Conservation (phyloP, 495 filamentous ascomycete genomes). For the Aspergillus sclerotioniger region DNA sequence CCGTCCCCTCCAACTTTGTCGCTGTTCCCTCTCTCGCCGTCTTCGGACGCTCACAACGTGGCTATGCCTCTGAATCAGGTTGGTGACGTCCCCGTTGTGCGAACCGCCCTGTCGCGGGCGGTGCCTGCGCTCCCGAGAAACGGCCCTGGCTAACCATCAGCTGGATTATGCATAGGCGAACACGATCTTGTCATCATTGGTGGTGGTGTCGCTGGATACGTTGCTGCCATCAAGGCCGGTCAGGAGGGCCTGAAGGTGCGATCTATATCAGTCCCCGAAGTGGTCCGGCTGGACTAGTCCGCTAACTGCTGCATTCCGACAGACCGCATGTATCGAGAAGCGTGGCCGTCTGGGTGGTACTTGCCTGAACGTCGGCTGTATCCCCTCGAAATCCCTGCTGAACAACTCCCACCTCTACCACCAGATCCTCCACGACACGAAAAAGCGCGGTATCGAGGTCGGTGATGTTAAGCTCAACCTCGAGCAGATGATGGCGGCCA, state of each 20-base stretch:
- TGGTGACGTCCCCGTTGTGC: conserved; percentile 24
- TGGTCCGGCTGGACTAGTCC: conserved; percentile 9
- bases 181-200: conserved; percentile 94
- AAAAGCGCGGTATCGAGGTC: conserved; percentile 95
- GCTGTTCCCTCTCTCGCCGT: conserved; percentile 52
- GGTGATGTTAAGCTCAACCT: conserved; percentile 96
- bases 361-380: conserved; percentile 98
- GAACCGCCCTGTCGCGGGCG: not conserved
- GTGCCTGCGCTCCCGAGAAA: conserved; percentile 18
- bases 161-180: conserved; percentile 58
- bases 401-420: conserved; percentile 99
- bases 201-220: conserved; percentile 97
- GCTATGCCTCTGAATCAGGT: conserved; percentile 82
- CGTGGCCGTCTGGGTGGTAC: conserved; percentile 92
- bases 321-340: conserved; percentile 99
- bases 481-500: conserved; percentile 93
- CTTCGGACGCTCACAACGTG: conserved; percentile 60
- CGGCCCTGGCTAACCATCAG: conserved; percentile 22
- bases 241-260: conserved; percentile 95
- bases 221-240: conserved; percentile 97
- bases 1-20: conserved; percentile 54
- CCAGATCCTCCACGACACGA: conserved; percentile 93
- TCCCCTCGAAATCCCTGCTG: conserved; percentile 97
- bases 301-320: conserved; percentile 14
- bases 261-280: conserved; percentile 3